A percentile compares a stretch with the other conserved stretches of the same genome.
These are phyloP conservation scores for Thielaviopsis ethacetica DNA, from an alignment of 2,329 filamentous ascomycete genomes.

Conservation along the genomic window DNA sequence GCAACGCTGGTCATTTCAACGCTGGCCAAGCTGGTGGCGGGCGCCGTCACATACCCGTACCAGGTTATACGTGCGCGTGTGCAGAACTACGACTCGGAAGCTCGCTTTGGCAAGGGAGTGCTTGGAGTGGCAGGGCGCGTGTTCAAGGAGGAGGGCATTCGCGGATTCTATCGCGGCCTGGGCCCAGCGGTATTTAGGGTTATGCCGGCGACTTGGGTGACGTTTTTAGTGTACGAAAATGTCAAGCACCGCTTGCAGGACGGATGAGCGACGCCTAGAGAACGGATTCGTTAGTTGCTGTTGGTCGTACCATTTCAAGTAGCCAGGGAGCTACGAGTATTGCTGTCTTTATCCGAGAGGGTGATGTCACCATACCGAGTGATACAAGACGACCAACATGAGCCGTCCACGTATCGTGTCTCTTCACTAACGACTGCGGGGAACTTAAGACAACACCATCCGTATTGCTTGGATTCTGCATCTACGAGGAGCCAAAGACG, in stretches of 20 bases:
- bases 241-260: constrained; percentile 52
- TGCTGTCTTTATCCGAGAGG: too few relatives aligned
- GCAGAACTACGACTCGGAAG: constrained; percentile 74
- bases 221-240: constrained; percentile 95
- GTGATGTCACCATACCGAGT: too few relatives aligned
- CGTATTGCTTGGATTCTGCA: not conserved
- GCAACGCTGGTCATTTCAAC: constrained; percentile 72
- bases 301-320: too few relatives aligned
- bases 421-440: not conserved
- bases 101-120: constrained; percentile 53
- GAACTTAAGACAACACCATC: not conserved
- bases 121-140: constrained; percentile 56
- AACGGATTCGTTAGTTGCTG: too few relatives aligned
- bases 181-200: constrained; percentile 81
- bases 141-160: constrained; percentile 61
- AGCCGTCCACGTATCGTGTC: not conserved
- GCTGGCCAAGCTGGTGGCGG: constrained; percentile 70
- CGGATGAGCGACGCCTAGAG: not conserved
- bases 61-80: constrained; percentile 79
- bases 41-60: constrained; percentile 84
- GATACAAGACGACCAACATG: not conserved
- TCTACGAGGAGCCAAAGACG: not conserved
- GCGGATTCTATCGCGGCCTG: constrained; percentile 83
- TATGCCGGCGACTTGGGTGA: constrained; percentile 87
- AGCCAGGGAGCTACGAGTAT: too few relatives aligned